Base-by-base conservation (phyloP, 2,329 filamentous ascomycete species). In the Metarhizium sp. region DNA sequence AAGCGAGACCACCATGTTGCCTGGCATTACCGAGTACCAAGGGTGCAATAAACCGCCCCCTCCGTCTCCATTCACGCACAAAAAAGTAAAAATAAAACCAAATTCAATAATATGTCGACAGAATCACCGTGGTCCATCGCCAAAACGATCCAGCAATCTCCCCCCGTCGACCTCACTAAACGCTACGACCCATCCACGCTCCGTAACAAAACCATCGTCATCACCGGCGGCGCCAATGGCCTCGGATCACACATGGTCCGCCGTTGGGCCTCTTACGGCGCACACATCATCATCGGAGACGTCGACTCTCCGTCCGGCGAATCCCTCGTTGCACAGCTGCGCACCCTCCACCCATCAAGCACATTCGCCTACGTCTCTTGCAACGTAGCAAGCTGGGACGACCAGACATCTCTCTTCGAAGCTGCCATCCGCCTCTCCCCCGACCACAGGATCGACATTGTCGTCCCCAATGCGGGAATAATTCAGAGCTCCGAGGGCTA, bases 401-500 rank as follows among this genome's bases (percentile, higher is more conserved):
- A 78, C 6, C 85, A 88, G 63, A 79, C 83, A 49, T 70, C 75
- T 32, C 74, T 88, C 54, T 89, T 88, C 73, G 78, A 80, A 48
- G 68, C 76, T 53, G 83, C 83, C 3, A 71, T 75, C 42, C 70
- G 72, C 53, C 69, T 80, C 54, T 84, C 80, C 57, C 75, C 76
- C 0, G 73, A 78, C 52, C 75, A 77, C 16, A 76, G 76, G 13
- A 77, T 87, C 59, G 82, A 87, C 66, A 72, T 76, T 20, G 83
- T 87, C 4, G 81, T 87, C 49, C 82, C 84, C 58, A 87, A 86
- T 63, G 85, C 85, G 0, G 86, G 85, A 50, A 79, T 87, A 60
- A 73, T 75, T 54, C 57, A 67, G 36, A 57, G 61, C n/a, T 55
- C 55, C 48, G 60, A 64, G 20, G 61, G 65, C 1, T 62, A 65